Base-by-base conservation (phyloP, 2,329 filamentous ascomycete species). In the Triangularia verruculosa region DNA sequence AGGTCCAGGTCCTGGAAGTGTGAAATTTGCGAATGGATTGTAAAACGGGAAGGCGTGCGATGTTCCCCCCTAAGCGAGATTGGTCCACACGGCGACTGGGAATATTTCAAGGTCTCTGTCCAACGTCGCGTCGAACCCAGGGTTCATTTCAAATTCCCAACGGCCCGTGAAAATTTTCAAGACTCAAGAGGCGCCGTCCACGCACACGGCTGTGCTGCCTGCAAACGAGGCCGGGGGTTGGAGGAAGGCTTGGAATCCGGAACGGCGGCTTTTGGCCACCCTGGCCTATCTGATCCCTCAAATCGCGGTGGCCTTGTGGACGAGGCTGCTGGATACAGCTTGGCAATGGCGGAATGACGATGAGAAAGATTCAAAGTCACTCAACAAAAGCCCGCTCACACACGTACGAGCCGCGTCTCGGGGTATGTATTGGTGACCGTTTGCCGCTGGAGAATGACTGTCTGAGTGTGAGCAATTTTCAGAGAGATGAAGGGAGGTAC, bases 31-130 rank as follows among this genome's bases (percentile, higher is more conserved):
- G 55, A 64, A 39, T 54, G 61, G 64, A 65, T 70, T 70, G 66
- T 65, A 59, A 64, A 39, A 59, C 63, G 64, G 66, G 60, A 66
- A 64, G 51, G 55, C 39, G 61, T 67, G 64, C 69, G 69, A 66
- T 66, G 64, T 68, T 70, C 51, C 61, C 61, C 63, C 64, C 63
- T 71, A 71, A 71, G 70, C 70, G 70, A 71, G 59, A 71, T 71
- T 69, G 67, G 64, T 63, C 28, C 56, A 51, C 59, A 30, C 59
- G 59, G 66, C 43, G 65, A 61, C 62, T 63, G 61, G 64, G 63
- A 59, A 61, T 28, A 59, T 59, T 59, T 27, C 57, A 59, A 58
- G 57, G 57, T 51, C 34, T 39, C 57, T 59, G 57, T 67, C 57
- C 61, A 63, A 60, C 61, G 60, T 61, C 66, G 56, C 30, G 59